phyloP scores from a whole-genome alignment of 176 grass and related monocot genomes.

The Dactylis glomerata region DNA sequence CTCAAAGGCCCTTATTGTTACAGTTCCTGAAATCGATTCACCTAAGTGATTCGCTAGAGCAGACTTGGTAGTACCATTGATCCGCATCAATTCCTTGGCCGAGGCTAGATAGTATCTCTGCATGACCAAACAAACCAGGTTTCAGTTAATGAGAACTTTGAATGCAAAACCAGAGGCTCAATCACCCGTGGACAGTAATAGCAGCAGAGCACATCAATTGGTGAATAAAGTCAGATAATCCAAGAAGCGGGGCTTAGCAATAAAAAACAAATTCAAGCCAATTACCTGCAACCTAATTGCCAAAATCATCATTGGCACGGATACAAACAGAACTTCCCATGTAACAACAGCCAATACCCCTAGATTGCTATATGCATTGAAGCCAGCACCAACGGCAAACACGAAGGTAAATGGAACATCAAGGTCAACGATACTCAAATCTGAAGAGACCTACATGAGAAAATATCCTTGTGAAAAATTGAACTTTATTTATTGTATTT shows the following conservation, averaged over 20 bases:
- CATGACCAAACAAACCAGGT: slow-evolving; percentile 24
- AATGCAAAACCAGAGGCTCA: not conserved
- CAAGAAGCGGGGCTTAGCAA: not conserved
- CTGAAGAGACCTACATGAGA: slow-evolving; percentile 73
- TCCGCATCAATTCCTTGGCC: slow-evolving; percentile 90
- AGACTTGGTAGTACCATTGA: slow-evolving; percentile 97
- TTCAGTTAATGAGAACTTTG: not conserved
- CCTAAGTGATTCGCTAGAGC: slow-evolving; percentile 76
- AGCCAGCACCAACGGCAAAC: slow-evolving; percentile 41
- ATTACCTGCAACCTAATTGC: slow-evolving; percentile 75
- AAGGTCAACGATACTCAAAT: slow-evolving; percentile 83
- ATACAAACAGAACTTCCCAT: slow-evolving; percentile 89
- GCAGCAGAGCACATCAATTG: slow-evolving; percentile 7
- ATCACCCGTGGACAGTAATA: not conserved
- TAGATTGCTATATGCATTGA: slow-evolving; percentile 76
- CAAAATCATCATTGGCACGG: slow-evolving; percentile 63
- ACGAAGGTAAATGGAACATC: slow-evolving; percentile 80
- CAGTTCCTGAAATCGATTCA: slow-evolving; percentile 77
- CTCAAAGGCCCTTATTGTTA: slow-evolving; percentile 82
- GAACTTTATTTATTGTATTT: not conserved
- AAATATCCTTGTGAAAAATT: not conserved
- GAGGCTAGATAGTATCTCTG: slow-evolving; percentile 89
- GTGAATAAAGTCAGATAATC: slow-evolving; percentile 3
- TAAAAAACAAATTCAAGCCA: not conserved
- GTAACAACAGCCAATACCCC: slow-evolving; percentile 83